Conservation (phyloP, 352 stramenopile species). For the Pseudoperonospora humuli region DNA sequence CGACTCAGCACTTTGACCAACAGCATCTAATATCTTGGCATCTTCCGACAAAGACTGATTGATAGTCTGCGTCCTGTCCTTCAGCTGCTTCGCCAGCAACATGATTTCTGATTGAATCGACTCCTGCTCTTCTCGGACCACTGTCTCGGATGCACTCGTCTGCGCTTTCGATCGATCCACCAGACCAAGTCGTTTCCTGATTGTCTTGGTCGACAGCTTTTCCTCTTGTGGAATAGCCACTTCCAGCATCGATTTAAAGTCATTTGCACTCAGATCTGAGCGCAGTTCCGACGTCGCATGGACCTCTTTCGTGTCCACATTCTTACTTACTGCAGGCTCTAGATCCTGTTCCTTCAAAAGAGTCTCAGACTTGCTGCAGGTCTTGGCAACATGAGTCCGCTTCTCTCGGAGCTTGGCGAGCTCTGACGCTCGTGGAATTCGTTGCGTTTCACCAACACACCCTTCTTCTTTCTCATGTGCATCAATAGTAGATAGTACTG, state of each 20-base stretch:
- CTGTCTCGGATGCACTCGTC: constrained; percentile 30
- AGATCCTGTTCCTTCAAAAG: neutral
- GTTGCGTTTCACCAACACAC: neutral
- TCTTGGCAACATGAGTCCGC: constrained; percentile 1
- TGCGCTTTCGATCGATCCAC: constrained; percentile 26
- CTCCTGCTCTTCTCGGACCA: constrained; percentile 56
- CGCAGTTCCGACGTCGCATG: constrained; percentile 10
- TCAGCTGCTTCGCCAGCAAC: constrained; percentile 58
- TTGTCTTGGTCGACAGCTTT: constrained; percentile 45
- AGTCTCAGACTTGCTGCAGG: neutral
- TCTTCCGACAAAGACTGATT: constrained; percentile 65
- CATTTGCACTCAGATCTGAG: constrained; percentile 32
- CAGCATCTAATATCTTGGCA: constrained; percentile 66
- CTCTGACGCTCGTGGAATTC: constrained; percentile 26
- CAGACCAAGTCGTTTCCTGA: constrained; percentile 52
- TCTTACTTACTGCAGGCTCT: neutral
- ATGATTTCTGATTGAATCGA: constrained; percentile 71
- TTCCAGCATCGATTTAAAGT: constrained; percentile 62
- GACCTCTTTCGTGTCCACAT: constrained; percentile 1
- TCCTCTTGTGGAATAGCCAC: constrained; percentile 22
- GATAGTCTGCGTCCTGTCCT: constrained; percentile 64
- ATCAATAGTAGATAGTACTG: constrained; percentile 19
- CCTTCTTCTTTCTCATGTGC: constrained; percentile 3
- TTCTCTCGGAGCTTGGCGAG: constrained; percentile 16
- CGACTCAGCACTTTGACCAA: constrained; percentile 59